Evolutionary conservation across 2,329 filamentous ascomycete species (phyloP).

Genomic region (Rhynchosporium graminicola): DNA sequence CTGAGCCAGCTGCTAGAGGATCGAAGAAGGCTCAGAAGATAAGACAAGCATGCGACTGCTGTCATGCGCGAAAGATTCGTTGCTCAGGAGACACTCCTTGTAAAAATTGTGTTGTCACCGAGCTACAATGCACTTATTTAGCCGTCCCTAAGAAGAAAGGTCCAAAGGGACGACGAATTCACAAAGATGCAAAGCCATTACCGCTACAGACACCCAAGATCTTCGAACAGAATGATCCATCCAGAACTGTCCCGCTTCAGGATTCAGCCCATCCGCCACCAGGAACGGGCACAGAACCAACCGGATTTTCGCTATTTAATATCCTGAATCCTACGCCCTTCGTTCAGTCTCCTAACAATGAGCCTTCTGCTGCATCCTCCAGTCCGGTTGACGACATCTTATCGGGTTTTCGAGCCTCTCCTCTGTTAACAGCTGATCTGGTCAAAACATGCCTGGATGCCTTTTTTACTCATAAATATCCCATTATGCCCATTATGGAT

Average conservation of each 20-base stretch:
- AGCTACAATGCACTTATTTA: conserved; percentile 36
- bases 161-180: conserved; percentile 30
- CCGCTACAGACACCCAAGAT: conserved; percentile 3
- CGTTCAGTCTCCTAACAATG: background rate
- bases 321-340: background rate
- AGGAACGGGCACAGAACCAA: background rate
- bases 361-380: background rate
- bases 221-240: background rate
- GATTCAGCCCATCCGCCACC: background rate
- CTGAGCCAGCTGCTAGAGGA: background rate
- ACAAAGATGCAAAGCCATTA: conserved; percentile 6
- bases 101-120: conserved; percentile 32
- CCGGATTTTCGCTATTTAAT: background rate
- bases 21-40: conserved; percentile 24
- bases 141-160: conserved; percentile 41
- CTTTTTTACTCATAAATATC: conserved; percentile 42
- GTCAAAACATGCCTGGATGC: conserved; percentile 38
- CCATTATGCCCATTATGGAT: conserved; percentile 41
- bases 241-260: background rate
- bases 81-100: conserved; percentile 39
- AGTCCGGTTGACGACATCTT: background rate
- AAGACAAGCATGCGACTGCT: conserved; percentile 40
- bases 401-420: conserved; percentile 7
- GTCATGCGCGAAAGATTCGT: conserved; percentile 39
- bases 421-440: conserved; percentile 19